Percentiles rank a stretch among this genome's conserved stretches.
phyloP scores from a whole-genome alignment of 345 rosid genomes.

The Syzygium grande region DNA sequence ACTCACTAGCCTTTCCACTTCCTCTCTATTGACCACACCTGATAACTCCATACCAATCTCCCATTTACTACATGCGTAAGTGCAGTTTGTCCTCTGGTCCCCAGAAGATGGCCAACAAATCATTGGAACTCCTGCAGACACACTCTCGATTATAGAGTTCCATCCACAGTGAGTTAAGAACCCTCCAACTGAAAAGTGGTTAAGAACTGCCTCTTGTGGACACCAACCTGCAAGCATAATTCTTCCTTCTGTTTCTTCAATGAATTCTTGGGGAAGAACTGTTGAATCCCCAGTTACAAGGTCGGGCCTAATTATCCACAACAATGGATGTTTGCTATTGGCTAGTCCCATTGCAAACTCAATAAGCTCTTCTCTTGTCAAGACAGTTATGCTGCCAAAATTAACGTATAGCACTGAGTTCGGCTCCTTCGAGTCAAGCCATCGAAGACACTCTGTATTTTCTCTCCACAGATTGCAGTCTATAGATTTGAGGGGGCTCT shows the following conservation, averaged over 20 bases:
- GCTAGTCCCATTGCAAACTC: slow-evolving; percentile 12
- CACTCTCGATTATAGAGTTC: slow-evolving; percentile 4
- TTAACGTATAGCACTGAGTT: slow-evolving; percentile 4
- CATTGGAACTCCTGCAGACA: slow-evolving; percentile 1
- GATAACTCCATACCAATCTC: slow-evolving; percentile 1
- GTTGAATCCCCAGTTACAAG: not conserved
- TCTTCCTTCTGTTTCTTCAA: not conserved
- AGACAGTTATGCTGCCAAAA: slow-evolving; percentile 1
- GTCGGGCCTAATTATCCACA: slow-evolving; percentile 10
- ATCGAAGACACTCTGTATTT: not conserved
- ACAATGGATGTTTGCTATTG: not conserved
- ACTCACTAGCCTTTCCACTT: slow-evolving; percentile 1
- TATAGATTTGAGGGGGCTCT: not conserved
- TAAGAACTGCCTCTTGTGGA: slow-evolving; percentile 4
- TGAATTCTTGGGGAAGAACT: not conserved
- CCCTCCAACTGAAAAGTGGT: not conserved
- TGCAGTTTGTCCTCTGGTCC: slow-evolving; percentile 1
- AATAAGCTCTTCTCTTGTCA: not conserved
- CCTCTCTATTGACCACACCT: not conserved
- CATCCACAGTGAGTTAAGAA: slow-evolving; percentile 9
- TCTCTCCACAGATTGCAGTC: slow-evolving; percentile 3
- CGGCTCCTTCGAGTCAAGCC: not conserved
- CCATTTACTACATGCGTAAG: slow-evolving; percentile 1
- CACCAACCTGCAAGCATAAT: not conserved
- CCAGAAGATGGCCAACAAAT: not conserved